Evolutionary conservation across 176 grass and related monocot species (phyloP).

Genomic region (Oryza coarctata): DNA sequence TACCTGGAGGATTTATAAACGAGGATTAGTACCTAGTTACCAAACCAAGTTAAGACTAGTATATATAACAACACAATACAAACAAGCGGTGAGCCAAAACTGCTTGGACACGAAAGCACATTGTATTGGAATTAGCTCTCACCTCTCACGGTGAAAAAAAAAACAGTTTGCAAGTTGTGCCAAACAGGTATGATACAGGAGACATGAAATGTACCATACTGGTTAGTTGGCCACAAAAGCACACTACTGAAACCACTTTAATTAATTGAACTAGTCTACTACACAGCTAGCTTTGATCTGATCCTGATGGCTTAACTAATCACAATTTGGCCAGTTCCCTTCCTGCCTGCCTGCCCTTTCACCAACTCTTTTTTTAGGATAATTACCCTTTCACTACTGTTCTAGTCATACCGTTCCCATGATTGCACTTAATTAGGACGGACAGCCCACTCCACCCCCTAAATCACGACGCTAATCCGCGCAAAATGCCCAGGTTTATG

Average conservation of each 20-base stretch:
- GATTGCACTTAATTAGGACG: background rate
- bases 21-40: background rate
- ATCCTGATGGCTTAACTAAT: conserved; percentile 25
- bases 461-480: conserved; percentile 31
- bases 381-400: background rate
- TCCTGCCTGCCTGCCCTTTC: background rate
- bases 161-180: conserved; percentile 4
- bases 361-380: background rate
- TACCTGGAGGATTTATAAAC: background rate
- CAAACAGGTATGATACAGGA: conserved; percentile 8
- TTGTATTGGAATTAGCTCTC: conserved; percentile 7
- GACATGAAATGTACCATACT: conserved; percentile 20
- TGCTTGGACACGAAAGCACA: background rate
- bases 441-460: background rate
- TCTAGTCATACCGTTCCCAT: background rate
- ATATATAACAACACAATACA: background rate
- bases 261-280: conserved; percentile 4
- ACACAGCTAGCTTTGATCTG: conserved; percentile 19
- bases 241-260: background rate
- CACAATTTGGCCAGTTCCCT: background rate
- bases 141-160: background rate
- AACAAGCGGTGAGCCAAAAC: conserved; percentile 5
- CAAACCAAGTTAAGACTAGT: background rate
- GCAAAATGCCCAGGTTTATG: conserved; percentile 7
- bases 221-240: conserved; percentile 20